Base-by-base conservation (phyloP, 768 basidiomycete genomes). In the Russula dissimulans region DNA sequence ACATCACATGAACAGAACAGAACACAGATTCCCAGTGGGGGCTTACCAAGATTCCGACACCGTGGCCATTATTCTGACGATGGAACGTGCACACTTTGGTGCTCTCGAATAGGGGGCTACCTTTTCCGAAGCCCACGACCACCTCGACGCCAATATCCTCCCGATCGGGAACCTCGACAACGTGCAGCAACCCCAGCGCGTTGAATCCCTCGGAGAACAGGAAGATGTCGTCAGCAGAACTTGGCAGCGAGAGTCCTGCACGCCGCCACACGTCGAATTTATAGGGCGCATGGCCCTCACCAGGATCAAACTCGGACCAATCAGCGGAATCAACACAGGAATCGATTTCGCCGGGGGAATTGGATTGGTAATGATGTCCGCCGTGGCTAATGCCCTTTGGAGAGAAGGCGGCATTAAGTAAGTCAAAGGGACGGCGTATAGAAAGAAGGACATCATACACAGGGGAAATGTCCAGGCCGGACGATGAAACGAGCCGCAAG, bases 81-180 rank as follows among this genome's bases (percentile, higher is more conserved):
- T n/a, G 41, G n/a, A 63, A 36, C 11, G 26, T 50, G 31, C 62
- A 63, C n/a, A 60, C 5, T 5, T 17, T 32, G 10, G 53, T 45
- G 22, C 8, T 50, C 32, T 60, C 42, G 26, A 62, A 57, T 42
- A 55, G 17, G 12, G 44, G 26, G 11, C 52, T 49, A 2, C 29
- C 8, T 14, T 54, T n/a, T 7, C 44, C 10, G 18, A 26, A 55
- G 9, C 58, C 62, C 5, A 51, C 59, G 14, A 41, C 29, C 18
- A 63, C 29, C 5, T 63, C 62, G 18, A 63, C 53, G n/a, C 62
- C 59, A 42, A 63, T 54, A n/a, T 60, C 62, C 4, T 61, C 53
- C 9, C 58, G 52, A 45, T 41, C 42, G 9, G 62, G 14, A 11
- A 7, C 47, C n/a, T 50, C 58, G 17, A 50, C 18, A 26, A 63